Evolutionary conservation across 495 filamentous ascomycete genomes (phyloP).

Genomic region (Terfezia claveryi): DNA sequence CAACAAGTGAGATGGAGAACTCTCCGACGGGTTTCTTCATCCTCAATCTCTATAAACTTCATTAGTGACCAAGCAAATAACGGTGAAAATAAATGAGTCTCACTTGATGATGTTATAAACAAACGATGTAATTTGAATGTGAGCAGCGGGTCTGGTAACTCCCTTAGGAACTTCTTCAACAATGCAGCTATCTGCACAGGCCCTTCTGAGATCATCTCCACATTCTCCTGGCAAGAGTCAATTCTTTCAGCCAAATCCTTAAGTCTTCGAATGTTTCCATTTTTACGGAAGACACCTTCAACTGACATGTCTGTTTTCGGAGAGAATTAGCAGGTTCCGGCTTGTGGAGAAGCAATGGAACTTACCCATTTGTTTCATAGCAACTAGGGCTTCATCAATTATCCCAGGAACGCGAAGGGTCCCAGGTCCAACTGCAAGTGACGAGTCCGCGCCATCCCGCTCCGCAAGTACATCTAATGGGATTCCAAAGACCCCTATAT

Average conservation of each 20-base stretch:
- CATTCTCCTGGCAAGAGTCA: conserved; percentile 54
- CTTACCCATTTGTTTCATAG: conserved; percentile 71
- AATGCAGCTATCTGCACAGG: conserved; percentile 88
- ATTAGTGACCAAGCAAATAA: conserved; percentile 14
- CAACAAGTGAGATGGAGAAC: conserved; percentile 85
- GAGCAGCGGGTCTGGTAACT: conserved; percentile 83
- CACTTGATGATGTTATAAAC: conserved; percentile 73
- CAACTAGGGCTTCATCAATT: conserved; percentile 74
- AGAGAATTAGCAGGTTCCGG: neutral
- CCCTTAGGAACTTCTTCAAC: conserved; percentile 83
- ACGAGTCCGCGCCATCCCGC: conserved; percentile 83
- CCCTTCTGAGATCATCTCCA: conserved; percentile 62
- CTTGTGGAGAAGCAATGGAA: neutral
- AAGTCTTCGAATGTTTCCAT: conserved; percentile 83
- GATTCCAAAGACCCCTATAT: conserved; percentile 53
- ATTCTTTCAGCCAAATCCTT: conserved; percentile 65
- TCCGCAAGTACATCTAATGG: conserved; percentile 69
- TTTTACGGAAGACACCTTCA: conserved; percentile 97
- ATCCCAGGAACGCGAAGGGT: conserved; percentile 69
- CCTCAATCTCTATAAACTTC: conserved; percentile 42
- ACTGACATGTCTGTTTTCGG: conserved; percentile 58
- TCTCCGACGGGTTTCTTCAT: conserved; percentile 59
- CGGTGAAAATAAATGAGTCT: conserved; percentile 14
- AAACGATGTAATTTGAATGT: conserved; percentile 86
- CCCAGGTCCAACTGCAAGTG: conserved; percentile 83